Evolutionary conservation across 768 basidiomycete species (phyloP).

Genomic region (Gloeostereum incarnatum): DNA sequence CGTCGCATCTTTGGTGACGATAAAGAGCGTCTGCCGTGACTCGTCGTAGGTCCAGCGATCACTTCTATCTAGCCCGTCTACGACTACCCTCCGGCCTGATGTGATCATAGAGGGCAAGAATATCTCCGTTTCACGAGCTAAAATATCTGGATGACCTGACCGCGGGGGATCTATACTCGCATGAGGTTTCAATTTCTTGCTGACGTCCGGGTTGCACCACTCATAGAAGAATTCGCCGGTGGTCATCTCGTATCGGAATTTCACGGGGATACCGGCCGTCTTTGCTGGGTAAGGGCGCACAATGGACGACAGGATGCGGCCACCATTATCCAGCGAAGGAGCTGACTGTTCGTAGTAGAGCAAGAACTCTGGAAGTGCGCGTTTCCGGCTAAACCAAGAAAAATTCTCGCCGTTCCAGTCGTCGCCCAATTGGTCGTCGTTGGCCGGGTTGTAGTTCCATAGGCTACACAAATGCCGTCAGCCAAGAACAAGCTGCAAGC

Average conservation of each 20-base stretch:
- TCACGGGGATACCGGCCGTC: slow-evolving; percentile 74
- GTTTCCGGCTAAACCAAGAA: slow-evolving; percentile 75
- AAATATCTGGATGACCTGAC: slow-evolving; percentile 22
- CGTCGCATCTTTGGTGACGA: slow-evolving; percentile 35
- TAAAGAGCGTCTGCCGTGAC: slow-evolving; percentile 63
- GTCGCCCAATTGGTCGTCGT: slow-evolving; percentile 73
- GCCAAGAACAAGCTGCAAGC: slow-evolving; percentile 1
- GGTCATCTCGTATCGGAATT: slow-evolving; percentile 71
- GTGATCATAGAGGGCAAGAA: slow-evolving; percentile 63
- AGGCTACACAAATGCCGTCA: slow-evolving; percentile 36
- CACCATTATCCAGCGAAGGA: slow-evolving; percentile 76
- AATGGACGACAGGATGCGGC: slow-evolving; percentile 63
- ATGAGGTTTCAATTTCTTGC: background rate
- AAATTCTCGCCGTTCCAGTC: slow-evolving; percentile 97
- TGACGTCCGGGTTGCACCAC: slow-evolving; percentile 39
- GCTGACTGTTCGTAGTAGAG: slow-evolving; percentile 52
- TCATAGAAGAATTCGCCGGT: slow-evolving; percentile 56
- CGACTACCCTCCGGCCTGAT: slow-evolving; percentile 44
- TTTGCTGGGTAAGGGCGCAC: slow-evolving; percentile 91
- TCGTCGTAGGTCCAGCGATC: slow-evolving; percentile 56
- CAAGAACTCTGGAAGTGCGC: slow-evolving; percentile 45
- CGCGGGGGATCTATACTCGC: background rate
- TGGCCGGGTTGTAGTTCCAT: slow-evolving; percentile 93
- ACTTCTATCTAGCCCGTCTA: slow-evolving; percentile 41
- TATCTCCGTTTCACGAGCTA: slow-evolving; percentile 71